Conservation (phyloP, 768 basidiomycete species). For the Rhizopogon vinicolor region DNA sequence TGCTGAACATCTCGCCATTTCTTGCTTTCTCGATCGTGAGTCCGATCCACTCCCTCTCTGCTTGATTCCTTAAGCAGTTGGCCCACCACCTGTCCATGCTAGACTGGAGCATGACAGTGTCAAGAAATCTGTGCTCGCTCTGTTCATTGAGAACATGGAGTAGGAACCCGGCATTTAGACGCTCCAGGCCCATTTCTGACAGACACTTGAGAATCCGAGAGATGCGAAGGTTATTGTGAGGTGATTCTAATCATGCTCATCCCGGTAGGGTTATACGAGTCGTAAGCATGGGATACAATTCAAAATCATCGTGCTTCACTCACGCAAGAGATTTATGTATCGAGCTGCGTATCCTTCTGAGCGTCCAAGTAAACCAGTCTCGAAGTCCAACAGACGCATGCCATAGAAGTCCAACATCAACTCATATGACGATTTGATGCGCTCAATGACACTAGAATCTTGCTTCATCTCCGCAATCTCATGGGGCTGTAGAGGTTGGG, state of each 20-base stretch:
- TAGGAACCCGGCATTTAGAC: slow-evolving; percentile 59
- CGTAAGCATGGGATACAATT: background rate
- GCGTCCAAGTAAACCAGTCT: slow-evolving; percentile 58
- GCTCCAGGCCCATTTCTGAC: slow-evolving; percentile 66
- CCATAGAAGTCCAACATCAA: slow-evolving; percentile 83
- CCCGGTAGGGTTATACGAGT: background rate
- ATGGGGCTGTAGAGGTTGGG: slow-evolving; percentile 63
- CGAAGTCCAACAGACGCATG: slow-evolving; percentile 54
- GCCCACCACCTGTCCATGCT: slow-evolving; percentile 83
- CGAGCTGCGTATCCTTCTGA: slow-evolving; percentile 44
- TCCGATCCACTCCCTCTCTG: slow-evolving; percentile 53
- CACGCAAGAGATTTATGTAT: slow-evolving; percentile 64
- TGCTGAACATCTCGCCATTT: slow-evolving; percentile 43
- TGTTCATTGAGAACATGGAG: slow-evolving; percentile 69
- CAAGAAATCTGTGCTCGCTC: slow-evolving; percentile 50
- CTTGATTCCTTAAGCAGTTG: slow-evolving; percentile 62
- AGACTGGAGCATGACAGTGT: slow-evolving; percentile 38
- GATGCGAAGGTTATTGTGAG: slow-evolving; percentile 76
- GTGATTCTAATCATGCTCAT: slow-evolving; percentile 37
- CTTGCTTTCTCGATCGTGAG: slow-evolving; percentile 49
- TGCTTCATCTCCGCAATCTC: slow-evolving; percentile 56
- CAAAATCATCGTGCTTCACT: slow-evolving; percentile 24
- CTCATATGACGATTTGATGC: slow-evolving; percentile 55
- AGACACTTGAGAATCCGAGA: slow-evolving; percentile 74
- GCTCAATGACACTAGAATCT: slow-evolving; percentile 40